Conservation (phyloP, 169 alveolate genomes). For the Plasmodium reichenowi region DNA sequence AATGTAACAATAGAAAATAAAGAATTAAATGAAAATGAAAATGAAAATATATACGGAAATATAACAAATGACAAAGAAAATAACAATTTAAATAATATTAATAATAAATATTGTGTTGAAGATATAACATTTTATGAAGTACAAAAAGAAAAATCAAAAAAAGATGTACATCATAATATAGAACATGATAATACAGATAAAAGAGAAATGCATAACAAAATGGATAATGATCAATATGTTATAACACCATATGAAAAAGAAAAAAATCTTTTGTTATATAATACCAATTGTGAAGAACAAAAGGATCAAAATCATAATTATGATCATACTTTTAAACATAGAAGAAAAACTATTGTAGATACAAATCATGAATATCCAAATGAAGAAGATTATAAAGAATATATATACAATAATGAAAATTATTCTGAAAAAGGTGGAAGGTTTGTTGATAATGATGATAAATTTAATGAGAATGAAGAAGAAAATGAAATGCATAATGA, state of each 20-base stretch:
- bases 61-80: neutral
- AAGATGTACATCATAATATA: neutral
- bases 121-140: neutral
- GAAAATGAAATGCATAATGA: no score
- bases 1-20: neutral
- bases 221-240: neutral
- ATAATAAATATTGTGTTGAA: neutral
- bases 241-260: neutral
- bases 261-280: neutral
- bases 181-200: neutral
- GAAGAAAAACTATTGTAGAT: no score
- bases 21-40: neutral
- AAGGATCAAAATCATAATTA: neutral
- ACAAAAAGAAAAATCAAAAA: neutral
- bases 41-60: neutral
- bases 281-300: neutral
- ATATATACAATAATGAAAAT: no score
- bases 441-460: no score
- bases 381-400: no score
- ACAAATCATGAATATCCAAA: no score
- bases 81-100: neutral
- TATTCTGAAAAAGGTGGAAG: no score
- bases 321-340: neutral
- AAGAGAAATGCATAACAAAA: neutral
- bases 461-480: no score